phyloP scores from a whole-genome alignment of 495 filamentous ascomycete genomes.

The Chlorociboria aeruginascens region DNA sequence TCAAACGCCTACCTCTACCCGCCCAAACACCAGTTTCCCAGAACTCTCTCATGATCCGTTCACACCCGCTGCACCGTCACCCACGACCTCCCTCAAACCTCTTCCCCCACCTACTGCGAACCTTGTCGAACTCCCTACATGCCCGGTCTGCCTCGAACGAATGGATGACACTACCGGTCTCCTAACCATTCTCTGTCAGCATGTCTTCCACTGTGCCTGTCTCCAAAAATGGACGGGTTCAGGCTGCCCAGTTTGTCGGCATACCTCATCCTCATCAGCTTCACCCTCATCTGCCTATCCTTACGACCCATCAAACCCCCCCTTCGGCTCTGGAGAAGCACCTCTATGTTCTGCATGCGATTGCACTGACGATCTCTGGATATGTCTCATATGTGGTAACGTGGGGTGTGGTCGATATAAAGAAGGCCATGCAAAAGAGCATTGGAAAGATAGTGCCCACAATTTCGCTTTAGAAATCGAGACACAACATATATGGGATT shows the following conservation, averaged over 20 bases:
- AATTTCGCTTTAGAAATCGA: constrained; percentile 85
- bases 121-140: constrained; percentile 86
- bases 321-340: constrained; percentile 29
- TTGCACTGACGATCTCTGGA: constrained; percentile 77
- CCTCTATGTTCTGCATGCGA: constrained; percentile 60
- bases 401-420: constrained; percentile 93
- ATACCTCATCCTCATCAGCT: constrained; percentile 16
- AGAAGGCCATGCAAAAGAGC: constrained; percentile 81
- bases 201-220: constrained; percentile 96
- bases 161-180: constrained; percentile 97
- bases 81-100: constrained; percentile 58
- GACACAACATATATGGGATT: constrained; percentile 96
- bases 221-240: constrained; percentile 91
- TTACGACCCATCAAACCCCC: constrained; percentile 26
- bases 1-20: constrained; percentile 31
- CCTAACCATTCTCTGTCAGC: constrained; percentile 92
- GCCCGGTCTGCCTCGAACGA: constrained; percentile 89
- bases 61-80: constrained; percentile 34
- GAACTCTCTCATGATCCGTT: constrained; percentile 56
- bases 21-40: constrained; percentile 37
- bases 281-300: constrained; percentile 13
- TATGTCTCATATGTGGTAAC: constrained; percentile 84
- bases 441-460: constrained; percentile 83
- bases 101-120: constrained; percentile 85
- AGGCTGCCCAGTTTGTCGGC: constrained; percentile 85